Conservation (phyloP, 495 filamentous ascomycete genomes). For the Aspergillus heteromorphus region DNA sequence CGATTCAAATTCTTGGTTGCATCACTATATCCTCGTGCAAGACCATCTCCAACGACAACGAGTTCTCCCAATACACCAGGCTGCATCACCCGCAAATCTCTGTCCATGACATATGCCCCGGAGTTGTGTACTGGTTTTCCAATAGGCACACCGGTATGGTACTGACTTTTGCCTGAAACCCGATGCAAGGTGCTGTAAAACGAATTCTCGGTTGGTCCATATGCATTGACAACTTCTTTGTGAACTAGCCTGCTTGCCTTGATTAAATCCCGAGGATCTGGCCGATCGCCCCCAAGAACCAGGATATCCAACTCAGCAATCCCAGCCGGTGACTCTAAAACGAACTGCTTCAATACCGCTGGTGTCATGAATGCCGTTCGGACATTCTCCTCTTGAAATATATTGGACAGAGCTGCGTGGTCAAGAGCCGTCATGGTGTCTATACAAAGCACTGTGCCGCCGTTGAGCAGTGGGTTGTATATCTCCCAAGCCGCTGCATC, state of each 20-base stretch:
- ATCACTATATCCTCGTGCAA: slow-evolving; percentile 5
- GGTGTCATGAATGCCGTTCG: neutral
- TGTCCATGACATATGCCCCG: slow-evolving; percentile 3
- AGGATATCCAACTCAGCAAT: neutral
- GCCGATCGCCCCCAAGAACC: slow-evolving; percentile 1
- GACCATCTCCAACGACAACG: neutral
- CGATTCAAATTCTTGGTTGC: neutral
- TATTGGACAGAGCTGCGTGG: neutral
- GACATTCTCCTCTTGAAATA: neutral
- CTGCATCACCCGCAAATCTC: neutral
- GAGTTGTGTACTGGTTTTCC: neutral
- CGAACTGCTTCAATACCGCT: neutral
- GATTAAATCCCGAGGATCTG: neutral
- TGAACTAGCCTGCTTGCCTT: neutral
- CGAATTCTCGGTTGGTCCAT: slow-evolving; percentile 2
- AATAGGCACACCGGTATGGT: neutral
- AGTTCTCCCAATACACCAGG: slow-evolving; percentile 1
- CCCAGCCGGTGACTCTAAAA: neutral
- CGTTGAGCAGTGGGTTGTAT: neutral
- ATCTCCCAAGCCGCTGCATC: slow-evolving; percentile 3
- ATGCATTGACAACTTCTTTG: neutral
- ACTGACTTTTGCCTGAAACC: neutral
- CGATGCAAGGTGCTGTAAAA: neutral
- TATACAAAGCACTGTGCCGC: slow-evolving; percentile 1
- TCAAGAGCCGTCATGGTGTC: neutral